A percentile compares a stretch with the other conserved stretches of the same genome.
Evolutionary conservation across 495 filamentous ascomycete species (phyloP).

Genomic region (Hyphodiscus hymeniophilus): DNA sequence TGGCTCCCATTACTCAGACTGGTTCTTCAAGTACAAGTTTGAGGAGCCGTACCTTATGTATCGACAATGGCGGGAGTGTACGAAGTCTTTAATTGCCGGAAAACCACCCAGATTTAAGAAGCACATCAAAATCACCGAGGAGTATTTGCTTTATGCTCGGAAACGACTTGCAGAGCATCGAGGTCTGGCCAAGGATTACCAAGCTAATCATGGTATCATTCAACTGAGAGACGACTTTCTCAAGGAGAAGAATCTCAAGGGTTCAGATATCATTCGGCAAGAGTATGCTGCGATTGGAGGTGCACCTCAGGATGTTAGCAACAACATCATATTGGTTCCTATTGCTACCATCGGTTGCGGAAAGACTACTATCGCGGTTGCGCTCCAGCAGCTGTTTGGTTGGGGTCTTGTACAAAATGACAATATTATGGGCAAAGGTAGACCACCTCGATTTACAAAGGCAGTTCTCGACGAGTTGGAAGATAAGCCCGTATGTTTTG

Average conservation of each 20-base stretch:
- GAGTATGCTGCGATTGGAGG: constrained; percentile 39
- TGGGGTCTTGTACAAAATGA: constrained; percentile 98
- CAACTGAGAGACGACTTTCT: constrained; percentile 80
- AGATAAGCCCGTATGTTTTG: constrained; percentile 64
- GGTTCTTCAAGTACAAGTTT: constrained; percentile 99
- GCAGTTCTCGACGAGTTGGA: constrained; percentile 53
- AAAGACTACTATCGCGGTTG: constrained; percentile 87
- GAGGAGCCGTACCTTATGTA: constrained; percentile 99
- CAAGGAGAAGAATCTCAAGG: constrained; percentile 68
- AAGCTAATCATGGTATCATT: constrained; percentile 94
- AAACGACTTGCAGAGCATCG: constrained; percentile 59
- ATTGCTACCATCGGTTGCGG: constrained; percentile 92
- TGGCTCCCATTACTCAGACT: constrained; percentile 46
- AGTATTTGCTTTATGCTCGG: constrained; percentile 78
- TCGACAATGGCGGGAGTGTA: constrained; percentile 95
- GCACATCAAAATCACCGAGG: constrained; percentile 81
- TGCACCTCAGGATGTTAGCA: constrained; percentile 35
- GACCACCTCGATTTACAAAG: constrained; percentile 63
- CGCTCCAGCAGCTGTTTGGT: constrained; percentile 71
- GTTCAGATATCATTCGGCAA: constrained; percentile 70
- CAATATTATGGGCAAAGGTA: constrained; percentile 74
- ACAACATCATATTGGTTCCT: constrained; percentile 70
- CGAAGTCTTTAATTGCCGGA: constrained; percentile 77
- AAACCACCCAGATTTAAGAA: constrained; percentile 71
- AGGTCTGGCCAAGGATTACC: constrained; percentile 56